A percentile compares a stretch with the other conserved stretches of the same genome.
These are phyloP conservation scores for Guyanaporus albipodus DNA, from an alignment of 768 basidiomycete genomes.

Conservation along the genomic window DNA sequence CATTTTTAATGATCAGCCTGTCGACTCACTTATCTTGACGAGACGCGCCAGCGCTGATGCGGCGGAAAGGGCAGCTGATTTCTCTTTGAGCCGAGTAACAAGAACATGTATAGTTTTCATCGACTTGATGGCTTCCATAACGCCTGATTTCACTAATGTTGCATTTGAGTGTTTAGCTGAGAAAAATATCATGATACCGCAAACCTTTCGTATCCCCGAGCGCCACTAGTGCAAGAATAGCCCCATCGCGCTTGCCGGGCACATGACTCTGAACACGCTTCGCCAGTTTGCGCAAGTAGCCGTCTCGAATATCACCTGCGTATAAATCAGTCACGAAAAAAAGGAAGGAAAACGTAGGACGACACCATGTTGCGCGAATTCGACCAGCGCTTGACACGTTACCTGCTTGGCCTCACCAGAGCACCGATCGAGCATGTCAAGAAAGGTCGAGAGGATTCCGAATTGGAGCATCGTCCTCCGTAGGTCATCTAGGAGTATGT, in stretches of 20 bases:
- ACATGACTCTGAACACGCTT: constrained; percentile 7
- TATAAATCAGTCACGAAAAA: not conserved
- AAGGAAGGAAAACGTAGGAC: not conserved
- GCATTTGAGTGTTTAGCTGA: not conserved
- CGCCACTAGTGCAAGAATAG: constrained; percentile 14
- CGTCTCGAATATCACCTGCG: constrained; percentile 11
- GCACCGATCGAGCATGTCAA: constrained; percentile 20
- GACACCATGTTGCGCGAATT: constrained; percentile 19
- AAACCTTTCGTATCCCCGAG: constrained; percentile 13
- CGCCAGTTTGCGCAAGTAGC: constrained; percentile 13
- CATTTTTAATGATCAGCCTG: not conserved
- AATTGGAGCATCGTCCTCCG: constrained; percentile 16
- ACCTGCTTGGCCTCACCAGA: constrained; percentile 20
- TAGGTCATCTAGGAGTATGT: constrained; percentile 16
- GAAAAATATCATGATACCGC: not conserved
- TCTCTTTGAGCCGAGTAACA: constrained; percentile 13
- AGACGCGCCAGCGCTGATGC: constrained; percentile 17
- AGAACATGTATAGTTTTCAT: constrained; percentile 15
- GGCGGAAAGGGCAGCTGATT: constrained; percentile 19
- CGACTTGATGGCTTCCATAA: constrained; percentile 14
- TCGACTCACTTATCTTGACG: constrained; percentile 16
- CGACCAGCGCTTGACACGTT: constrained; percentile 8
- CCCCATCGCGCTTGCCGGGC: constrained; percentile 13
- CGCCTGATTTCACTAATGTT: constrained; percentile 2
- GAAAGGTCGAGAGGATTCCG: constrained; percentile 12